Evolutionary conservation across 768 basidiomycete genomes (phyloP), one percentile per base, ranked within the genome.

Genomic region (Podaxis pistillaris): DNA sequence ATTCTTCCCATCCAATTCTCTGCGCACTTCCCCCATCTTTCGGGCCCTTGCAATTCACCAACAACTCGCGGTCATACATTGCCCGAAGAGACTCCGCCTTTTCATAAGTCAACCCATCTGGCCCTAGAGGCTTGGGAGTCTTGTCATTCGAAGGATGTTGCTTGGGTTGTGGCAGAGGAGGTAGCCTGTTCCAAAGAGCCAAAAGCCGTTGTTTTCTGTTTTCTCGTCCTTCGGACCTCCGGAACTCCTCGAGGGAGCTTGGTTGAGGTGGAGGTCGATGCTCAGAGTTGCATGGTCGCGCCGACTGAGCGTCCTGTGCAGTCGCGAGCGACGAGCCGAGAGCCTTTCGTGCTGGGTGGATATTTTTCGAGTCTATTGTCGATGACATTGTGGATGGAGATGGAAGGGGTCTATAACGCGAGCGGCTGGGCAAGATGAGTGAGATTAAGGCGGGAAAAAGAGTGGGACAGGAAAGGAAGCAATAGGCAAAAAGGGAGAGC

Each of bases 1-100:
- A 93, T 65, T 86, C 85, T 58, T 80, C 81, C 90, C 90, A 94
- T 38, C 79, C 79, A 67, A 92, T 83, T 66, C 81, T 78, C 50
- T 74, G 77, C 64, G 71, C 74, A 24, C 66, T 72, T 68, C 75
- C 78, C 68, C 70, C 77, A 65, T 74, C 79, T 33, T 71, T 69
- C 64, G 77, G 75, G 53, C 77, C 79, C 22, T 81, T 77, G 73
- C 85, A 86, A 67, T 77, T 78, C 52, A 79, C 77, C 61, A 89
- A 75, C 46, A 97, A 76, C 71, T 96, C 94, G 67, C 84, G 82
- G 67, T 91, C 86, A 76, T 96, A 96, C 75, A 86, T 82, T 52
- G 79, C 82, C 68, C 86, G 79, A 67, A 93, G 76, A 68, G 81
- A 75, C 67, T 86, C 83, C 15, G 88, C 93, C 63, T 82, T 76